These are phyloP conservation scores for Lycium ferocissimum DNA, from an alignment of 257 asterid genomes.

Conservation along the genomic window DNA sequence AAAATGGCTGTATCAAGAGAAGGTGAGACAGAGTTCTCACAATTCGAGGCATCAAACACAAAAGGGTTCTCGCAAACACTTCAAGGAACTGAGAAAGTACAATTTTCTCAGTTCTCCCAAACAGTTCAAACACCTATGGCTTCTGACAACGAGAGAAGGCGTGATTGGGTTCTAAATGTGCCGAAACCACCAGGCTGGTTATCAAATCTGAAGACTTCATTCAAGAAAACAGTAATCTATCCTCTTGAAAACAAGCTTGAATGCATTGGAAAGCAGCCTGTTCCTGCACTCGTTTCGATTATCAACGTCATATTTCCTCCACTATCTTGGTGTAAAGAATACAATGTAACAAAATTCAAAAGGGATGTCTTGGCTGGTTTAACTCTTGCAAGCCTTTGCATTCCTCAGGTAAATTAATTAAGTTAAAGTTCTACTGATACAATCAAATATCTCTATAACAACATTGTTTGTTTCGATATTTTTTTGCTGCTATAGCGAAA, in stretches of 20 bases:
- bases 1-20: neutral
- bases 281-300: neutral
- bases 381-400: constrained; percentile 58
- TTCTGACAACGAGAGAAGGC: constrained; percentile 15
- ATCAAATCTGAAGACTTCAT: constrained; percentile 12
- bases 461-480: too few species aligned
- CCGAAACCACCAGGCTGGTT: constrained; percentile 45
- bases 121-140: constrained; percentile 42
- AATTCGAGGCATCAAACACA: constrained; percentile 1
- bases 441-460: too few species aligned
- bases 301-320: constrained; percentile 42
- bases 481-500: too few species aligned
- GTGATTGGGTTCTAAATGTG: constrained; percentile 46
- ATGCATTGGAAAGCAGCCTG: constrained; percentile 18
- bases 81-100: constrained; percentile 26
- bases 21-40: constrained; percentile 34
- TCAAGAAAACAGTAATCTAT: constrained; percentile 16
- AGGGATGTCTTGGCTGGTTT: constrained; percentile 50
- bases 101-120: constrained; percentile 43
- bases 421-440: neutral
- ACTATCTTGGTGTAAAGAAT: constrained; percentile 42
- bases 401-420: constrained; percentile 45
- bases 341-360: constrained; percentile 40
- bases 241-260: constrained; percentile 25
- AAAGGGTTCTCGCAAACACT: constrained; percentile 35